A percentile compares a stretch with the other conserved stretches of the same genome.
Conservation (phyloP, 768 basidiomycete genomes). For the Clitopilus passeckerianus region DNA sequence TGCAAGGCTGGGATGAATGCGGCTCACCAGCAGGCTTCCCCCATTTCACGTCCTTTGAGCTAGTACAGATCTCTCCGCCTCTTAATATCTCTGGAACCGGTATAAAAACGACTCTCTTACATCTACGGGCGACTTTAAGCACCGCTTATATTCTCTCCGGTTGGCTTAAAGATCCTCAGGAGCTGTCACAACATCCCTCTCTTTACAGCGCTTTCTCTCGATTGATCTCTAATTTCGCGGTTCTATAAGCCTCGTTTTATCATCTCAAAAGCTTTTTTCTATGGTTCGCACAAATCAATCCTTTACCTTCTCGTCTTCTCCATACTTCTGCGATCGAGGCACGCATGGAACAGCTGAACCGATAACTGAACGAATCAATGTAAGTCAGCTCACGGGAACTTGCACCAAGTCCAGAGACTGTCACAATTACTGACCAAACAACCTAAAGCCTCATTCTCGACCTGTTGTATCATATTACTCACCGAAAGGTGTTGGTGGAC, state of each 20-base stretch:
- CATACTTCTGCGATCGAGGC: slow-evolving; percentile 78
- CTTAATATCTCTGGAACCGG: neutral
- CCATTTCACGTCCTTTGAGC: neutral
- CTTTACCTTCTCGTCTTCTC: slow-evolving; percentile 64
- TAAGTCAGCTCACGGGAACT: slow-evolving; percentile 27
- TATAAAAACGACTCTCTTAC: neutral
- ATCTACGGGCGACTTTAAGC: neutral
- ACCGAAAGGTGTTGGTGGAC: slow-evolving; percentile 88
- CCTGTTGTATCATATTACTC: slow-evolving; percentile 96
- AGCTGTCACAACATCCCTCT: neutral
- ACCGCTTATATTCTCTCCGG: neutral
- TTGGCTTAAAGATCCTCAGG: neutral
- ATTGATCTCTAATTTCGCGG: neutral
- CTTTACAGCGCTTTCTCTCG: too few species aligned
- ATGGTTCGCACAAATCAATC: slow-evolving; percentile 46
- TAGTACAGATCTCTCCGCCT: neutral
- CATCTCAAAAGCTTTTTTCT: neutral
- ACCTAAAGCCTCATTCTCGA: slow-evolving; percentile 64
- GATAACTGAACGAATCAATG: slow-evolving; percentile 75
- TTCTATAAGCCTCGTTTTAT: neutral
- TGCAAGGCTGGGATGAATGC: neutral
- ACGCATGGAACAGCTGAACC: slow-evolving; percentile 67
- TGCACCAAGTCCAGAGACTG: neutral
- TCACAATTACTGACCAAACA: neutral
- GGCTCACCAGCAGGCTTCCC: neutral